Evolutionary conservation across 352 stramenopile species (phyloP).

Genomic region (Pythium rhizo-oryzae): DNA sequence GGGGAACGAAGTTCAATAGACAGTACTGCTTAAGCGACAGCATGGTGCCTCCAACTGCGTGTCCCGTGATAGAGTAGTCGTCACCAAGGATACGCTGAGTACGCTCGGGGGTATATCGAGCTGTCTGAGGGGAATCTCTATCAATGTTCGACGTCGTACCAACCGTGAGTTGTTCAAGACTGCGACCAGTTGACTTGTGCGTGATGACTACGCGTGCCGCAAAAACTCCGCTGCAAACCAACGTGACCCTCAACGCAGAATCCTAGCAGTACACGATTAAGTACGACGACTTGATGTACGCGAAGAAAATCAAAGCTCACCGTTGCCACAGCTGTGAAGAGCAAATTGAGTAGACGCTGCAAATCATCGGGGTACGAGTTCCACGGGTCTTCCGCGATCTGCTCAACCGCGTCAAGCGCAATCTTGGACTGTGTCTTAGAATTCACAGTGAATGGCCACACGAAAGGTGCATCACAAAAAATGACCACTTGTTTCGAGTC

Average conservation of each 20-base stretch:
- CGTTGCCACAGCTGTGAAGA: conserved; percentile 19
- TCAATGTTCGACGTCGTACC: conserved; percentile 41
- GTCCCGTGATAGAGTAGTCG: conserved; percentile 5
- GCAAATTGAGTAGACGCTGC: neutral
- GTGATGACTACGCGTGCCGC: conserved; percentile 40
- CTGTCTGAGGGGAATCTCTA: neutral
- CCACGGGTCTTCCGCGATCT: conserved; percentile 23
- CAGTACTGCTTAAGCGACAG: conserved; percentile 42
- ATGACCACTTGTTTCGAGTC: conserved; percentile 34
- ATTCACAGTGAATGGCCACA: conserved; percentile 32
- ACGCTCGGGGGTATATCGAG: conserved; percentile 9
- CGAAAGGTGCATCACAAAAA: conserved; percentile 57
- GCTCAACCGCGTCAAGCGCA: conserved; percentile 26
- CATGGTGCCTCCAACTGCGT: neutral
- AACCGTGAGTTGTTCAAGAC: conserved; percentile 54
- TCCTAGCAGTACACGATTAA: conserved; percentile 25
- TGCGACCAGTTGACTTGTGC: conserved; percentile 28
- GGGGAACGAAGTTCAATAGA: conserved; percentile 50
- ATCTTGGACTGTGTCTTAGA: neutral
- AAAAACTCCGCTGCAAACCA: conserved; percentile 44
- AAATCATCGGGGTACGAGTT: conserved; percentile 16
- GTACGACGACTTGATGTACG: too few relatives aligned
- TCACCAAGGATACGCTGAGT: conserved; percentile 4
- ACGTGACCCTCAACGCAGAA: conserved; percentile 39
- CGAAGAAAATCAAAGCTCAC: neutral